Base-by-base conservation (phyloP, 768 basidiomycete genomes). In the Tephrocybe rancida region DNA sequence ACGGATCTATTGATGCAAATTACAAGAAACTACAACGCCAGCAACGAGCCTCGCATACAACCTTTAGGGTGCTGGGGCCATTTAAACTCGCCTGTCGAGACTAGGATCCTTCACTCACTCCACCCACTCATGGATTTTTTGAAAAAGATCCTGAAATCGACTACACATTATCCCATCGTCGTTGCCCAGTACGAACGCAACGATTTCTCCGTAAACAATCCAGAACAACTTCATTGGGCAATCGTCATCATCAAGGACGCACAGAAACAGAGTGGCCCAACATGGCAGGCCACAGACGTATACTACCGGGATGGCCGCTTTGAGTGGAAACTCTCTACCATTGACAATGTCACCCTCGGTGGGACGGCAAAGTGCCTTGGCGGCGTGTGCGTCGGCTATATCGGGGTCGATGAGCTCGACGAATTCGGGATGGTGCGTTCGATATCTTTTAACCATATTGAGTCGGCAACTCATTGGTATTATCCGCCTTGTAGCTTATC, bases 161-260 rank as follows among this genome's bases (percentile, higher is more conserved):
- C 5, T 37, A 7, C 30, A 13, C 38, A 32, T 19, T 50, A 50
- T 35, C 48, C 48, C n/a, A 44, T 55, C 19, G 48, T 55, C 14
- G 37, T 55, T 35, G 48, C 48, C 30, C 54, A 55, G 29, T 50
- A 37, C 42, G 48, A 55, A 27, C 54, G 54, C n/a, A 48, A 48
- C 37, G 54, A 38, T 27, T 55, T 44, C 43, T 48, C 48, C 13
- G 34, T 55, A 2, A 13, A 38, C 25, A 44, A 49, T 37, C 47
- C 46, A 5, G 41, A 54, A 29, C 32, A 49, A 29, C 48, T 55
- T n/a, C n/a, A n/a, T n/a, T n/a, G n/a, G n/a, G n/a, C n/a, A n/a
- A n/a, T n/a, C n/a, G n/a, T n/a, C n/a, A n/a, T n/a, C n/a, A n/a
- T n/a, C n/a, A n/a, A n/a, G n/a, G n/a, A n/a, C n/a, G n/a, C n/a